Percentiles rank a stretch among this genome's conserved stretches.
phyloP scores from a whole-genome alignment of 2,329 filamentous ascomycete genomes.

The Calonectria ilicicola region DNA sequence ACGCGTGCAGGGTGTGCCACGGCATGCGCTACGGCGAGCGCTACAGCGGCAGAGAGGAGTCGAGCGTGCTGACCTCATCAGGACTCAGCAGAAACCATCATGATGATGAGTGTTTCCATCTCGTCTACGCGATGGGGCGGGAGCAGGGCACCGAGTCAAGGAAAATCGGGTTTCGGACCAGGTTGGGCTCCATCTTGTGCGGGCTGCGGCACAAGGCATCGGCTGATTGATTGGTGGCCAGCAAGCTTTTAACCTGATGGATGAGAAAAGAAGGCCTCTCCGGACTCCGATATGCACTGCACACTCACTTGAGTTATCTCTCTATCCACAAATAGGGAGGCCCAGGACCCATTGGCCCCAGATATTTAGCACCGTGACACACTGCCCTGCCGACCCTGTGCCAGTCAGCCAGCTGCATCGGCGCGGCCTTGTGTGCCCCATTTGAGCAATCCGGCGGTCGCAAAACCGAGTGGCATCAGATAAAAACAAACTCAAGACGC shows the following conservation, averaged over 20 bases:
- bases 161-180: background rate
- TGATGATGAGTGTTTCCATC: background rate
- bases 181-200: background rate
- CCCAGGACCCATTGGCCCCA: background rate
- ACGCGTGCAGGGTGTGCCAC: background rate
- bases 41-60: background rate
- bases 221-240: constrained; percentile 7
- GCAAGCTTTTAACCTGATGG: background rate
- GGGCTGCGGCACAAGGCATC: background rate
- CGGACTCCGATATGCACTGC: constrained; percentile 1
- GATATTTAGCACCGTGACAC: constrained; percentile 2
- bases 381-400: background rate
- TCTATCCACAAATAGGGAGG: constrained; percentile 7
- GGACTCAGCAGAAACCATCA: background rate
- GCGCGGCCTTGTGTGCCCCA: background rate
- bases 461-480: background rate
- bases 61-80: background rate
- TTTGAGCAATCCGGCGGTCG: background rate
- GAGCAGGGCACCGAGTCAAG: background rate
- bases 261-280: background rate
- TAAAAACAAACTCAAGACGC: background rate
- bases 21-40: background rate
- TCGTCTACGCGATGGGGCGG: background rate
- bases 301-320: constrained; percentile 5
- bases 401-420: background rate